Percentiles rank a stretch among this genome's conserved stretches.
phyloP scores from a whole-genome alignment of 768 basidiomycete genomes.

The Pholiota conissans region DNA sequence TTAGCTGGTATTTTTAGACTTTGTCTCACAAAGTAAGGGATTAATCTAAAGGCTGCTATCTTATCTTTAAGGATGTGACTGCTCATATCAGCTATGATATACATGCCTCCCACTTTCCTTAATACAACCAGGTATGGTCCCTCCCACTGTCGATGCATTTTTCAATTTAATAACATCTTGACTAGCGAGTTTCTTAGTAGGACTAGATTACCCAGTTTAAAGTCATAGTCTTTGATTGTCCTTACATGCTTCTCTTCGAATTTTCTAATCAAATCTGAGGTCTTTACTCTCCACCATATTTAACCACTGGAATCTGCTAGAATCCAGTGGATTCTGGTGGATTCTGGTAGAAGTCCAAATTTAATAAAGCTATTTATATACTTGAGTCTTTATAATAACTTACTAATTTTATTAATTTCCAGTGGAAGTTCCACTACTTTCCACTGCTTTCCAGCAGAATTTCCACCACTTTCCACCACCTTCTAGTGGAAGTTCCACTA shows the following conservation, averaged over 20 bases:
- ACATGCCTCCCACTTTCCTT: conserved; percentile 16
- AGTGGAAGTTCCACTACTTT: too few species aligned
- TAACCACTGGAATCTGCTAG: too few species aligned
- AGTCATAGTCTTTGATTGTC: neutral
- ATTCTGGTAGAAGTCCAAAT: too few species aligned
- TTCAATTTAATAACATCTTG: conserved; percentile 20
- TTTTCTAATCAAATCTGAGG: neutral
- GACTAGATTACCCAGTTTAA: conserved; percentile 4
- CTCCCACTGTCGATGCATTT: conserved; percentile 23
- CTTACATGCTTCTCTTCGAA: conserved; percentile 1
- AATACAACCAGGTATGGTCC: conserved; percentile 27
- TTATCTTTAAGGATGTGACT: conserved; percentile 11
- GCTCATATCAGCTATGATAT: conserved; percentile 15
- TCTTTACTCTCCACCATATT: too few species aligned
- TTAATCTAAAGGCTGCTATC: conserved; percentile 9
- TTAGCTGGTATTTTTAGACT: neutral
- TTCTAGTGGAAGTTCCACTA: too few species aligned
- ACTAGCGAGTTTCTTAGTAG: conserved; percentile 6
- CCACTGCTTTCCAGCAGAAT: too few species aligned
- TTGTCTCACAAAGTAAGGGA: conserved; percentile 12
- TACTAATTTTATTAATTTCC: too few species aligned
- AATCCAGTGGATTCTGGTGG: too few species aligned
- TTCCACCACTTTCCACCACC: too few species aligned
- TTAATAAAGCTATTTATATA: too few species aligned
- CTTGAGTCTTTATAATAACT: too few species aligned